A percentile compares a stretch with the other conserved stretches of the same genome.
Conservation (phyloP, 768 basidiomycete species). For the Termitomyces eurrhizus region DNA sequence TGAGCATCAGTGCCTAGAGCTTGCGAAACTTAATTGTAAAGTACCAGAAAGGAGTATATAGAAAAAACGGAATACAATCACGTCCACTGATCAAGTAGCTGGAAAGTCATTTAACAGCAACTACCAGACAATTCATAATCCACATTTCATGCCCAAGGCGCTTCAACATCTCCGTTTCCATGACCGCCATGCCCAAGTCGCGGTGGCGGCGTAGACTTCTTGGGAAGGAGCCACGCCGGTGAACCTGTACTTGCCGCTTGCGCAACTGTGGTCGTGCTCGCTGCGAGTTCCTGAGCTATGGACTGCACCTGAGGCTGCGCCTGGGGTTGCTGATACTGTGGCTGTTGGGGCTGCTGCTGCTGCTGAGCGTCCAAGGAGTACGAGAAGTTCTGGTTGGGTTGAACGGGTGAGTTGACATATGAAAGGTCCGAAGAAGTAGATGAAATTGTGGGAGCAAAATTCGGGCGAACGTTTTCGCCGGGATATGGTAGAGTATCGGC, state of each 20-base stretch:
- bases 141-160: not conserved
- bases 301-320: slow-evolving; percentile 1
- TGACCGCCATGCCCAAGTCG: slow-evolving; percentile 3
- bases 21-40: not conserved
- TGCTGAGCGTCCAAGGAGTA: slow-evolving; percentile 8
- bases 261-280: not conserved
- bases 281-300: not conserved
- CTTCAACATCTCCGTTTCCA: slow-evolving; percentile 4
- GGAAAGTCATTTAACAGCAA: not conserved
- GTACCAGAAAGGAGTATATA: not conserved
- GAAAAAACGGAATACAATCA: not conserved
- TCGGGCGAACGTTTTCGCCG: slow-evolving; percentile 11
- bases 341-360: slow-evolving; percentile 9
- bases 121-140: not conserved
- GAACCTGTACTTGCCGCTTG: not conserved
- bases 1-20: too few relatives aligned
- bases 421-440: slow-evolving; percentile 6
- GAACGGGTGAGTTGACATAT: slow-evolving; percentile 10
- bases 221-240: slow-evolving; percentile 43
- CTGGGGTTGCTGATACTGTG: slow-evolving; percentile 1
- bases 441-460: not conserved
- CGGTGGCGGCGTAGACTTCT: slow-evolving; percentile 25
- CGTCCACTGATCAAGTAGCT: not conserved
- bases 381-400: slow-evolving; percentile 3
- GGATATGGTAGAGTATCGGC: slow-evolving; percentile 17